Evolutionary conservation across 345 rosid genomes (phyloP).

Genomic region (Eucalyptus erythrocorys): DNA sequence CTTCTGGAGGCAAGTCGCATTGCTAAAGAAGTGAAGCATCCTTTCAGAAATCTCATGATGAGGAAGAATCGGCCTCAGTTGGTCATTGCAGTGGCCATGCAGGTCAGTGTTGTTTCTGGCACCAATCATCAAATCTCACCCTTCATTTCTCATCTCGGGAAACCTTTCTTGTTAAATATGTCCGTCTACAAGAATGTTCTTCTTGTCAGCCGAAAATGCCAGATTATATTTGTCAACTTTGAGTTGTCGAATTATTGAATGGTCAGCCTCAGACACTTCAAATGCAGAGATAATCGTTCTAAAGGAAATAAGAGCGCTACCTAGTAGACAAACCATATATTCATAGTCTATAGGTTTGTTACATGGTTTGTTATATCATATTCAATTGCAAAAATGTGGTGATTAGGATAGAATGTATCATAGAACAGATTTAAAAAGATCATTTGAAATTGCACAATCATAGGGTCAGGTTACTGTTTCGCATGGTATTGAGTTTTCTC

Average conservation of each 20-base stretch:
- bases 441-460: neutral
- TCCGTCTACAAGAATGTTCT: neutral
- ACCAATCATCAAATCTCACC: neutral
- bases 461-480: neutral
- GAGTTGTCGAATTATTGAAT: neutral
- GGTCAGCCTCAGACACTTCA: neutral
- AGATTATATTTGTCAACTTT: neutral
- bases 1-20: constrained; percentile 86
- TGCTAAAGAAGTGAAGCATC: constrained; percentile 82
- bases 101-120: constrained; percentile 22
- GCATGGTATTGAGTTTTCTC: neutral
- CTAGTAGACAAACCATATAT: neutral
- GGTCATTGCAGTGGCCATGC: constrained; percentile 69
- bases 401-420: neutral
- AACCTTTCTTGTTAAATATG: neutral
- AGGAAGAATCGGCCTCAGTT: constrained; percentile 74
- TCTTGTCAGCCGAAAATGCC: neutral
- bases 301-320: neutral
- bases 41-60: constrained; percentile 71
- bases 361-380: neutral
- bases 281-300: neutral
- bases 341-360: neutral
- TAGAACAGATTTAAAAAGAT: neutral
- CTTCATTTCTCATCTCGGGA: neutral
- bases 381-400: neutral